A percentile compares a stretch with the other conserved stretches of the same genome.
phyloP scores from a whole-genome alignment of 2,329 filamentous ascomycete species.

The Colletotrichum abscissum region DNA sequence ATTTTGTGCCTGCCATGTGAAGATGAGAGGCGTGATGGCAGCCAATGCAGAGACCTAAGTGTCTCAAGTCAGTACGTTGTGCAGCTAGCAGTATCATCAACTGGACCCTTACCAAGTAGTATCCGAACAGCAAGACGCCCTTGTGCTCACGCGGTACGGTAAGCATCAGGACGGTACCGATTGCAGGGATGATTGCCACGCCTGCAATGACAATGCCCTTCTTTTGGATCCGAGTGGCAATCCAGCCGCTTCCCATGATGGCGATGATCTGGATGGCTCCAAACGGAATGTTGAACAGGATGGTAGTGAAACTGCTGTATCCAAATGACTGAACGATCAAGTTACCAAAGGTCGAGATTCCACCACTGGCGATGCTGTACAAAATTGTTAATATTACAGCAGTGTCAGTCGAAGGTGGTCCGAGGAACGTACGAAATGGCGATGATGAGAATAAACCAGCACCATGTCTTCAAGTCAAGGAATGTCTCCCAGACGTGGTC shows the following conservation, averaged over 20 bases:
- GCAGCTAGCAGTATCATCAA: background rate
- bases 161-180: conserved; percentile 60
- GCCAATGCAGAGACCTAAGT: conserved; percentile 34
- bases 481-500: conserved; percentile 50
- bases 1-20: conserved; percentile 71
- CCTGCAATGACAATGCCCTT: conserved; percentile 57
- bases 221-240: conserved; percentile 53
- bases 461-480: conserved; percentile 49
- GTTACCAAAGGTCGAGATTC: conserved; percentile 67
- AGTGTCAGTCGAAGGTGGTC: too few relatives aligned
- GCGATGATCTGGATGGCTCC: conserved; percentile 69
- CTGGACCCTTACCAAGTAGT: conserved; percentile 55
- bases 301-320: conserved; percentile 63
- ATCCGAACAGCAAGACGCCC: conserved; percentile 60
- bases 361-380: conserved; percentile 58
- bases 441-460: conserved; percentile 55
- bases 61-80: background rate
- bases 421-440: conserved; percentile 56
- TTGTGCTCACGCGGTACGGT: conserved; percentile 58
- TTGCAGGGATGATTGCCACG: conserved; percentile 49
- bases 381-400: background rate
- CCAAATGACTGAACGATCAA: conserved; percentile 68
- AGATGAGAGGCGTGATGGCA: conserved; percentile 64
- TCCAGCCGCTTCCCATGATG: conserved; percentile 64
- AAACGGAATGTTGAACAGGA: conserved; percentile 69